These are phyloP conservation scores for Corynespora cassiicola DNA, from an alignment of 2,329 filamentous ascomycete genomes.

Conservation along the genomic window DNA sequence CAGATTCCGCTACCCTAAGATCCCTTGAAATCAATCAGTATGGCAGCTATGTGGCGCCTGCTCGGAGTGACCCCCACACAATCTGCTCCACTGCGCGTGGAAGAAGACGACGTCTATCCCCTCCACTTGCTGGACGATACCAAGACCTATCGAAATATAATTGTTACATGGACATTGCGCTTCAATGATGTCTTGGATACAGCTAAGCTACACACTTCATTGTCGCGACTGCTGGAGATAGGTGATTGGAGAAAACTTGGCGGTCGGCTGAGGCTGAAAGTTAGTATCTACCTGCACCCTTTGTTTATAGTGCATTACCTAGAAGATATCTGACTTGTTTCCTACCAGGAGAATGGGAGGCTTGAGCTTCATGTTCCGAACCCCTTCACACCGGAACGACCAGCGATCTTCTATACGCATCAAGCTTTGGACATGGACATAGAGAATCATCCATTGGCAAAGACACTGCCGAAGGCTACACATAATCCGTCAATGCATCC, in stretches of 20 bases:
- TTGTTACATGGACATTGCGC: slow-evolving; percentile 38
- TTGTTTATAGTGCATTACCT: not conserved
- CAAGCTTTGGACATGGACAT: slow-evolving; percentile 43
- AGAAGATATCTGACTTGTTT: not conserved
- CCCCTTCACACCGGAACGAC: slow-evolving; percentile 42
- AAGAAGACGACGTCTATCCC: slow-evolving; percentile 24
- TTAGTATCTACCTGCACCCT: slow-evolving; percentile 22
- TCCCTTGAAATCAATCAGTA: no score
- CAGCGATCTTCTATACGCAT: slow-evolving; percentile 51
- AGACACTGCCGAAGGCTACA: slow-evolving; percentile 39
- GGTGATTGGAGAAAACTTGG: slow-evolving; percentile 57
- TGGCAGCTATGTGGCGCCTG: no score
- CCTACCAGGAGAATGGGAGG: slow-evolving; percentile 13
- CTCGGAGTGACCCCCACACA: not conserved
- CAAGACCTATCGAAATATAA: slow-evolving; percentile 16
- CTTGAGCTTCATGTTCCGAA: slow-evolving; percentile 51
- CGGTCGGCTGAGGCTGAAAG: slow-evolving; percentile 52
- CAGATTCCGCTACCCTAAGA: no score
- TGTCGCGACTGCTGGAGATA: slow-evolving; percentile 48
- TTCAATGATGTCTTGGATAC: slow-evolving; percentile 58
- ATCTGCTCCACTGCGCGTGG: not conserved
- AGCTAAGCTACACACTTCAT: slow-evolving; percentile 41
- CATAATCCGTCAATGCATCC: slow-evolving; percentile 4
- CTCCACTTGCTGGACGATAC: slow-evolving; percentile 25
- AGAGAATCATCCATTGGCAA: slow-evolving; percentile 50